A percentile compares a stretch with the other conserved stretches of the same genome.
Conservation (phyloP, 108 stramenopile genomes). For the Fistulifera solaris region DNA sequence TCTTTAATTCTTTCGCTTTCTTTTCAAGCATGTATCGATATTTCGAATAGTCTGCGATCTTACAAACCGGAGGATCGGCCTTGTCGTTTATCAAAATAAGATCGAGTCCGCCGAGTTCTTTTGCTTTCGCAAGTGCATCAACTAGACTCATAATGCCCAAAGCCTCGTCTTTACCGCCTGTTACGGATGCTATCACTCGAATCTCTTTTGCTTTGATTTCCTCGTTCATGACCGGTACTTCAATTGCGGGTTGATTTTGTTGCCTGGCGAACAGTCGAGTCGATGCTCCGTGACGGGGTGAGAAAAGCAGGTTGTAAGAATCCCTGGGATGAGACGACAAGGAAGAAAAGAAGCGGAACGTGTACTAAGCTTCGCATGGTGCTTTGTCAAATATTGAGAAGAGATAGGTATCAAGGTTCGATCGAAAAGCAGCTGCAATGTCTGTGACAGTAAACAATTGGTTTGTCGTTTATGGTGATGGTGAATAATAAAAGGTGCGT, state of each 20-base stretch:
- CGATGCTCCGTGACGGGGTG: no score
- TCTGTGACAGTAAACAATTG: no score
- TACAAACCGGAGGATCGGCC: conserved; percentile 91
- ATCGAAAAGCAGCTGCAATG: no score
- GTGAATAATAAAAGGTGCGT: no score
- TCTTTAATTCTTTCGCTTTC: conserved; percentile 89
- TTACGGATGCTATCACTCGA: conserved; percentile 53
- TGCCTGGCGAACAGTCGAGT: no score
- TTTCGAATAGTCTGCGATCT: conserved; percentile 93
- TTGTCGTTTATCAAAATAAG: conserved; percentile 81
- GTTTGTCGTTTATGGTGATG: no score
- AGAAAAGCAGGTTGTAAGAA: no score
- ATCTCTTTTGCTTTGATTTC: conserved; percentile 45
- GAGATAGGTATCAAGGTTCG: no score
- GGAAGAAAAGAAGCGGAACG: no score
- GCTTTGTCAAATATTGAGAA: no score
- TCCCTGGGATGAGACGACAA: no score
- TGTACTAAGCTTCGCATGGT: no score
- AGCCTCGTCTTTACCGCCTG: conserved; percentile 75
- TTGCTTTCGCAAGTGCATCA: conserved; percentile 83
- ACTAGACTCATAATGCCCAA: conserved; percentile 79
- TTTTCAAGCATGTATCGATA: conserved; percentile 88
- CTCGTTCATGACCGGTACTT: conserved; percentile 72
- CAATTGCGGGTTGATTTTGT: conserved; percentile 3
- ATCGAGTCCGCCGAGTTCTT: conserved; percentile 79